Evolutionary conservation across 306 rosid species (phyloP).

Genomic region (Begonia loranthoides): DNA sequence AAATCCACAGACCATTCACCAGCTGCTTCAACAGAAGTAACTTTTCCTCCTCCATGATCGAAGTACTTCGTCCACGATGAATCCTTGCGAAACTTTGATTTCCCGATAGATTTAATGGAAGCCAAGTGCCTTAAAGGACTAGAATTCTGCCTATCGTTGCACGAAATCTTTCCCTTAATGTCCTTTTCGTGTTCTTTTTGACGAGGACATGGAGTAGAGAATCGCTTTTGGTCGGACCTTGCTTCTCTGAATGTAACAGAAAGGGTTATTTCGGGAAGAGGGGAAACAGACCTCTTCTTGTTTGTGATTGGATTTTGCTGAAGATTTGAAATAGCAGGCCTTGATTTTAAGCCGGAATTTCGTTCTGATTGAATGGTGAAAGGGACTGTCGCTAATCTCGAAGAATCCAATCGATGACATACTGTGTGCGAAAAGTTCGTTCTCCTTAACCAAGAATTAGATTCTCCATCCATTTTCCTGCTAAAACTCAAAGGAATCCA

Average conservation of each 20-base stretch:
- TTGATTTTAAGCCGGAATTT: slow-evolving; percentile 31
- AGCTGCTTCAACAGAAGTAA: slow-evolving; percentile 50
- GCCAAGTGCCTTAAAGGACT: slow-evolving; percentile 39
- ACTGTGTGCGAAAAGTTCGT: slow-evolving; percentile 73
- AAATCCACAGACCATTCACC: slow-evolving; percentile 73
- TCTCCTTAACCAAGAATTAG: slow-evolving; percentile 78
- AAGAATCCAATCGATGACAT: slow-evolving; percentile 67
- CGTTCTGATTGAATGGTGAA: slow-evolving; percentile 21
- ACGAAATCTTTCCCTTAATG: slow-evolving; percentile 21
- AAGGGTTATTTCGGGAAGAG: slow-evolving; percentile 32
- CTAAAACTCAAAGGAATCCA: background rate
- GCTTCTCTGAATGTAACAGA: slow-evolving; percentile 64
- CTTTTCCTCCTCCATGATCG: slow-evolving; percentile 63
- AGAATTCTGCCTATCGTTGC: slow-evolving; percentile 9
- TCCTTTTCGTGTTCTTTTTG: slow-evolving; percentile 33
- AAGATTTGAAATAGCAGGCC: slow-evolving; percentile 8
- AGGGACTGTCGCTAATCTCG: slow-evolving; percentile 30
- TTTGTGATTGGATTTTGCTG: too few species aligned
- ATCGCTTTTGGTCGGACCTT: slow-evolving; percentile 44
- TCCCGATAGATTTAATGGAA: slow-evolving; percentile 27
- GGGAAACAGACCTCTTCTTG: slow-evolving; percentile 77
- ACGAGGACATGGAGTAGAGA: slow-evolving; percentile 55
- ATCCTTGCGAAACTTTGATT: slow-evolving; percentile 43
- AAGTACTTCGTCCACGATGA: slow-evolving; percentile 53
- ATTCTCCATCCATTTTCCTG: slow-evolving; percentile 38